Base-by-base conservation (phyloP, 495 filamentous ascomycete species). In the Aspergillus funiculosus region DNA sequence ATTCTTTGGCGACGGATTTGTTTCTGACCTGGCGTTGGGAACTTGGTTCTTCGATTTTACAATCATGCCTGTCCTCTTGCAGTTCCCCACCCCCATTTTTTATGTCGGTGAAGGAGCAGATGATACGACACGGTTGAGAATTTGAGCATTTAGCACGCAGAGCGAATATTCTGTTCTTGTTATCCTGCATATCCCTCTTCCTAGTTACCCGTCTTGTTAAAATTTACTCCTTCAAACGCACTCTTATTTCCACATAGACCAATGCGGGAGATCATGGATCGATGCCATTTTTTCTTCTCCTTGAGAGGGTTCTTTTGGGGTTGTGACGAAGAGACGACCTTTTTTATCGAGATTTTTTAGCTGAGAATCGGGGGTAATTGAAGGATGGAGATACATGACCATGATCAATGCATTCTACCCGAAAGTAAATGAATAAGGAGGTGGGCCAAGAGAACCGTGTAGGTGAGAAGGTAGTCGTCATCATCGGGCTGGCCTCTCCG, bases 101-200 rank as follows among this genome's bases (percentile, higher is more conserved):
- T 29, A 15, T 24, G 28, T 38, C 48, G 40, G 37, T 25, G 48
- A 56, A 42, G 44, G 22, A 46, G 56, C 54, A 49, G 45, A 58
- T 57, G 52, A 60, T 59, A 60, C 45, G 49, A 58, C 48, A 48
- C 47, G 56, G 29, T 56, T 47, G 50, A 50, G 36, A 51, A 43
- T 60, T 61, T 57, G 50, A 67, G 66, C 64, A 66, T 66, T 68
- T 62, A 69, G 68, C 66, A 71, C 68, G 61, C 59, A 59, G 54
- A 60, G 62, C 63, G 61, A 63, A 62, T 62, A 57, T 64, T 40
- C 58, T 54, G 52, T 56, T 53, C 40, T 50, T 57, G 42, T 54
- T 56, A 55, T 52, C 46, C 49, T 64, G 56, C 59, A 62, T 64
- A 56, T 57, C 26, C 48, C n/a, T 18, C 40, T 38, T 28, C 20